These are phyloP conservation scores for Blumeriella jaapii DNA, from an alignment of 2,329 filamentous ascomycete genomes.

Conservation along the genomic window DNA sequence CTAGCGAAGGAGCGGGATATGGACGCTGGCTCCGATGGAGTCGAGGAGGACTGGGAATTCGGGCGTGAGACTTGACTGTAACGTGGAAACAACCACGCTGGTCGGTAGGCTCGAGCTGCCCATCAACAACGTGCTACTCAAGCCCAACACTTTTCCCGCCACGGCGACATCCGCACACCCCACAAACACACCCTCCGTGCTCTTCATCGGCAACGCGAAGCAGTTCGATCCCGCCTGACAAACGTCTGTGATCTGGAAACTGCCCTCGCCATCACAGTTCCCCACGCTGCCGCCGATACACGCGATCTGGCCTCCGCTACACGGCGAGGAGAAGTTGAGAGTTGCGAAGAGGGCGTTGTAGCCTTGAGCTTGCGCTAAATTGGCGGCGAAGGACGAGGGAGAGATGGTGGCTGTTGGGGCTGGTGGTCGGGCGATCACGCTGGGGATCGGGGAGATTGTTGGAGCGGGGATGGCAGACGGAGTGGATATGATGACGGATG, in stretches of 20 bases:
- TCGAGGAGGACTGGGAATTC: too few species aligned
- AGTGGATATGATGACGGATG: slow-evolving; percentile 1
- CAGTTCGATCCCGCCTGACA: slow-evolving; percentile 31
- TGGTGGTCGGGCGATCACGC: slow-evolving; percentile 7
- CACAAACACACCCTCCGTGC: slow-evolving; percentile 36
- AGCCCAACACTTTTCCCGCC: slow-evolving; percentile 34
- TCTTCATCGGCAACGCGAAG: slow-evolving; percentile 43
- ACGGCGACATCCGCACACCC: slow-evolving; percentile 33
- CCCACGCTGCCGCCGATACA: slow-evolving; percentile 41
- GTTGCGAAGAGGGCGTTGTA: slow-evolving; percentile 23
- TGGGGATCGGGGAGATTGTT: slow-evolving; percentile 11
- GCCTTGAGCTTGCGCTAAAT: slow-evolving; percentile 25
- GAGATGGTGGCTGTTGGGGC: slow-evolving; percentile 12
- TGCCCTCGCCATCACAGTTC: slow-evolving; percentile 35
- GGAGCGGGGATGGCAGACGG: slow-evolving; percentile 4
- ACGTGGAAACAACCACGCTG: neutral
- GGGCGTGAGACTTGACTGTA: too few species aligned
- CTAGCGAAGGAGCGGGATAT: slow-evolving; percentile 4
- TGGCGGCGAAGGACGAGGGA: slow-evolving; percentile 14
- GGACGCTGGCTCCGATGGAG: neutral
- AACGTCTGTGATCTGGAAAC: slow-evolving; percentile 33
- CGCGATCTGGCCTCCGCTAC: slow-evolving; percentile 35
- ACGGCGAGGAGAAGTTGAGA: slow-evolving; percentile 34
- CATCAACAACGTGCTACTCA: too few species aligned
- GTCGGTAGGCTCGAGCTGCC: neutral